Evolutionary conservation across 306 rosid species (phyloP), one percentile per base, ranked within the genome.

Genomic region (Amphicarpaea edgeworthii): DNA sequence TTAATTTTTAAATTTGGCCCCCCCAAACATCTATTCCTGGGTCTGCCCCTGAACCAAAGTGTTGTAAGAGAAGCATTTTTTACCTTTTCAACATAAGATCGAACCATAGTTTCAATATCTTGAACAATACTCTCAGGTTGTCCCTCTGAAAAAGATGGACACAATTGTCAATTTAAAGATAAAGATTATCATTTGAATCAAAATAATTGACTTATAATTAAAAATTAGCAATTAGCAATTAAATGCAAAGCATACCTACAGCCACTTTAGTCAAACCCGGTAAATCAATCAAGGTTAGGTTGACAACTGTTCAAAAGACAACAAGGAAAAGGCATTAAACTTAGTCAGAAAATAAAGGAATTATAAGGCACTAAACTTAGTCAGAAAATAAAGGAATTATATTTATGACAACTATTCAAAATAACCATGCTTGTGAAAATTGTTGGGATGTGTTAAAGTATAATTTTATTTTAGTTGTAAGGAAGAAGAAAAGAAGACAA

Each of bases 211-310:
- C 23, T 32, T 66, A 7, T 53, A 46, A 43, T 57, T n/a, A 1
- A 17, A 63, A 37, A 8, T 38, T 23, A 55, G 37, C 72, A 37
- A 8, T 38, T 23, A 55, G 37, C 72, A 60, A 23, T 68, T 69
- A 32, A 37, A 61, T 38, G 54, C 61, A 73, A 38, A 71, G 68
- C 91, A 74, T 90, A 95, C 98, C 98, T 76, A 95, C 73, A 61
- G 98, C 98, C 68, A 95, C 98, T 83, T 95, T 95, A 17, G 98
- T 95, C 85, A 95, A 80, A 76, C 98, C 98, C 20, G 98, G 97
- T 63, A 95, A 89, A 84, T 95, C 98, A 79, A 95, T 71, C 63
- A 95, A 88, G 41, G 98, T 95, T 60, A 95, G 85, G 90, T 95
- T 95, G 87, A 95, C 98, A 86, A 95, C 98, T 95, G 93, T 73